Conservation (phyloP, 371 early-diverging fungal species). For the Mucor mucedo region DNA sequence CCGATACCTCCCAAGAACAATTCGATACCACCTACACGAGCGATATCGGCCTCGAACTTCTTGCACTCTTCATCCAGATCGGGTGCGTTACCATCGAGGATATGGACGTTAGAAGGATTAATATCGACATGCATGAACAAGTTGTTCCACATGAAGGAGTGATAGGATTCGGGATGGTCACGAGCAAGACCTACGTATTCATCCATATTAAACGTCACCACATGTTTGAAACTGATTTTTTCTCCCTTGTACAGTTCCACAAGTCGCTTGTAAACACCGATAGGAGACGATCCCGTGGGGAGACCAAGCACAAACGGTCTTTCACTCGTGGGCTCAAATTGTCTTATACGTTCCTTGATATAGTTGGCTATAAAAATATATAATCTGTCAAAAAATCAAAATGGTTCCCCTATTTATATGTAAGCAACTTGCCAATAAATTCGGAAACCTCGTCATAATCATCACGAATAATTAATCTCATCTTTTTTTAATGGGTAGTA, state of each 20-base stretch:
- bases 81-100: conserved; percentile 81
- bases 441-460: conserved; percentile 66
- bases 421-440: conserved; percentile 58
- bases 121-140: conserved; percentile 85
- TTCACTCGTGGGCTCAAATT: conserved; percentile 75
- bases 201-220: conserved; percentile 70
- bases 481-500: conserved; percentile 20
- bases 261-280: conserved; percentile 68
- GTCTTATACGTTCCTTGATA: conserved; percentile 64
- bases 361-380: conserved; percentile 20
- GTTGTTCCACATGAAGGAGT: conserved; percentile 87
- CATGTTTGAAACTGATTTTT: conserved; percentile 63
- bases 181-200: conserved; percentile 65
- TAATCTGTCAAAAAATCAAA: neutral
- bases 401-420: conserved; percentile 1
- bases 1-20: conserved; percentile 63
- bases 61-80: conserved; percentile 81
- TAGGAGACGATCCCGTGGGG: conserved; percentile 82
- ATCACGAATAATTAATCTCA: conserved; percentile 77
- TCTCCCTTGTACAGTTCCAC: conserved; percentile 55
- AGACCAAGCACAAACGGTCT: conserved; percentile 85
- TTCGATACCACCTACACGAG: conserved; percentile 64
- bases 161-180: conserved; percentile 86
- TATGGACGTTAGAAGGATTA: conserved; percentile 77
- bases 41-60: conserved; percentile 78